Evolutionary conservation across 192 early-diverging fungal genomes (phyloP), one percentile per base, ranked within the genome.

Genomic region (Chytriomyces sp.): DNA sequence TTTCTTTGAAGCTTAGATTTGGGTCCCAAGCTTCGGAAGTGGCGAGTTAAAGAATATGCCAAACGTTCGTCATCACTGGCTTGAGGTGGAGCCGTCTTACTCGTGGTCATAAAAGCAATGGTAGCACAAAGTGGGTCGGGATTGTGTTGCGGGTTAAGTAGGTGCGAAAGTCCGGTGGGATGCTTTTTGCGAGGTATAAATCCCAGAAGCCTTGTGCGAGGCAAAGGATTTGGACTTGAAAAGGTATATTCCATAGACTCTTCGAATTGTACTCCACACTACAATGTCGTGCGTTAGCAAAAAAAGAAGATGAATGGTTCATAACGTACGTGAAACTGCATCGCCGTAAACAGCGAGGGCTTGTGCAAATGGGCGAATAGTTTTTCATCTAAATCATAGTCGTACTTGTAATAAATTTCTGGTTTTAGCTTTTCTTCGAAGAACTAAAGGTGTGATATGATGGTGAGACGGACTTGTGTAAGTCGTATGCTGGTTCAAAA

Each of bases 181-280:
- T 74, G 74, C 41, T 86, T 84, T 17, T 75, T 53, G 26, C 73
- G 40, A 5, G 77, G 65, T 3, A 33, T 28, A 58, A 86, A 86
- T 0, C 54, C 25, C 17, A 77, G 12, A 39, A 86, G 75, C 4
- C 74, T 65, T 30, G 36, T 39, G 14, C 76, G 64, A 17, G 80
- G 61, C 26, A 81, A 67, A 32, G 80, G 75, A 10, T 39, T 69
- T 25, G 52, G 30, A 22, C 37, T 3, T 39, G 30, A 19, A 71
- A 87, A 85, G 68, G 81, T 76, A 40, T 87, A 84, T 33, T 81
- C 80, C 1, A 72, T 76, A 0, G 65, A 40, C 56, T 82, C 81
- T n/a, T 80, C 83, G 39, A 83, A 85, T 2, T 39, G 19, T 7
- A 84, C 76, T 7, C 85, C 85, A 68, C 82, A 84, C 80, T 83